phyloP scores from a whole-genome alignment of 805 yeast genomes.

The Metschnikowia drakensbergensis region DNA sequence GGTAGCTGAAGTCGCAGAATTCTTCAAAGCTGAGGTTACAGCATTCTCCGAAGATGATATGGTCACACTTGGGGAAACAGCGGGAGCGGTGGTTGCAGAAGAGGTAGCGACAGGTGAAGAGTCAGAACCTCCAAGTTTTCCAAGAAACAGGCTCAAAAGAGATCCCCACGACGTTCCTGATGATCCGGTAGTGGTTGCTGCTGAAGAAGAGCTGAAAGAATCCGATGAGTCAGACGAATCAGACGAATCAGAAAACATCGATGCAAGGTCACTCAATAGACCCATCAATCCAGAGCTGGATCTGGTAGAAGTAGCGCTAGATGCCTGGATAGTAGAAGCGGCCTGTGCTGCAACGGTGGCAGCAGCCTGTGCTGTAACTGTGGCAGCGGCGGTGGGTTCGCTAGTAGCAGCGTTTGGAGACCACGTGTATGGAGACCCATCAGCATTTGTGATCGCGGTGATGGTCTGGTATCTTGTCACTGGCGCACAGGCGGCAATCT shows the following conservation, averaged over 20 bases:
- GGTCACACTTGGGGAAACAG: neutral
- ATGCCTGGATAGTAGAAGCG: neutral
- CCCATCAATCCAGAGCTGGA: slow-evolving; percentile 4
- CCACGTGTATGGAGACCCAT: slow-evolving; percentile 13
- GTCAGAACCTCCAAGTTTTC: neutral
- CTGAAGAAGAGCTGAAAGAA: neutral
- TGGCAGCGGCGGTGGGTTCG: slow-evolving; percentile 4
- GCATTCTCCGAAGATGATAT: too few species aligned
- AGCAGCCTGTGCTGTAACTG: slow-evolving; percentile 9
- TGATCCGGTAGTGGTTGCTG: neutral
- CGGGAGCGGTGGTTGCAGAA: neutral
- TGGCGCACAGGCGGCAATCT: slow-evolving; percentile 11
- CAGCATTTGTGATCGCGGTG: slow-evolving; percentile 13
- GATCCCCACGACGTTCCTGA: slow-evolving; percentile 5
- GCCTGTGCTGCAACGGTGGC: neutral
- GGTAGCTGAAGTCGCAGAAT: neutral
- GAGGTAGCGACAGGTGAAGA: neutral
- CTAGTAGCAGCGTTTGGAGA: slow-evolving; percentile 1
- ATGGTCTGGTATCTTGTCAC: slow-evolving; percentile 12
- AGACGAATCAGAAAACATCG: neutral
- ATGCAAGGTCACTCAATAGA: slow-evolving; percentile 2
- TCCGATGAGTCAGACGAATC: neutral
- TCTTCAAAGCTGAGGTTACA: neutral
- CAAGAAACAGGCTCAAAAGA: slow-evolving; percentile 7
- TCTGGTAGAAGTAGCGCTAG: neutral